Percentiles rank a stretch among this genome's conserved stretches.
Evolutionary conservation across 306 rosid species (phyloP).

Genomic region (Potentilla sterilis): DNA sequence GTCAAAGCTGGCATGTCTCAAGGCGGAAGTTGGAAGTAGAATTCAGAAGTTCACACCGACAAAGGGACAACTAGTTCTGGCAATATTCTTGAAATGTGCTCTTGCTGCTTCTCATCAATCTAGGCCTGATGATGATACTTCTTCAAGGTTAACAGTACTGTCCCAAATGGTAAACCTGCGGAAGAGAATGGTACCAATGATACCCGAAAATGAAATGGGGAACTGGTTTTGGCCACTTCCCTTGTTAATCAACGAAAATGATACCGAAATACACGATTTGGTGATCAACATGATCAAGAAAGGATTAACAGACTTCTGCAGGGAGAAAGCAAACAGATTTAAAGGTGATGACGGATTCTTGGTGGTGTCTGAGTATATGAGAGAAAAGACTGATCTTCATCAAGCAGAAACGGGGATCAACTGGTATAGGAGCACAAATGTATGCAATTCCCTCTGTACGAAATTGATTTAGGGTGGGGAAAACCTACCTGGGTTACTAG

Average conservation of each 20-base stretch:
- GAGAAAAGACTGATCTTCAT: not conserved
- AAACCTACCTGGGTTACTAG: not conserved
- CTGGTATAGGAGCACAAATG: not conserved
- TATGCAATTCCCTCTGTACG: not conserved
- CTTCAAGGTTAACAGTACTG: not conserved
- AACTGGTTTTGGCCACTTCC: not conserved
- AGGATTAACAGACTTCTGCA: not conserved
- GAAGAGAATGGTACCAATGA: not conserved
- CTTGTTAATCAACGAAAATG: not conserved
- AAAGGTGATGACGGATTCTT: not conserved
- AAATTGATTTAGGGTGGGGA: not conserved
- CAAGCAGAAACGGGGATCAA: not conserved
- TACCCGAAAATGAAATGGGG: not conserved
- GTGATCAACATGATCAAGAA: not conserved
- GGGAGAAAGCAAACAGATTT: not conserved
- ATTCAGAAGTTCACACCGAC: not conserved
- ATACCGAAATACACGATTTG: not conserved
- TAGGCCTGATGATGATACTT: not conserved
- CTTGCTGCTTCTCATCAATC: not conserved
- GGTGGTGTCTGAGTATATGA: not conserved
- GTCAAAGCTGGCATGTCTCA: conserved; percentile 10
- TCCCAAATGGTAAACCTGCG: conserved; percentile 1
- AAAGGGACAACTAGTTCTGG: not conserved
- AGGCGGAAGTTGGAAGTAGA: not conserved
- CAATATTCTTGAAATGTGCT: not conserved